Conservation (phyloP, 2,329 filamentous ascomycete genomes). For the Parastagonospora nodorum region DNA sequence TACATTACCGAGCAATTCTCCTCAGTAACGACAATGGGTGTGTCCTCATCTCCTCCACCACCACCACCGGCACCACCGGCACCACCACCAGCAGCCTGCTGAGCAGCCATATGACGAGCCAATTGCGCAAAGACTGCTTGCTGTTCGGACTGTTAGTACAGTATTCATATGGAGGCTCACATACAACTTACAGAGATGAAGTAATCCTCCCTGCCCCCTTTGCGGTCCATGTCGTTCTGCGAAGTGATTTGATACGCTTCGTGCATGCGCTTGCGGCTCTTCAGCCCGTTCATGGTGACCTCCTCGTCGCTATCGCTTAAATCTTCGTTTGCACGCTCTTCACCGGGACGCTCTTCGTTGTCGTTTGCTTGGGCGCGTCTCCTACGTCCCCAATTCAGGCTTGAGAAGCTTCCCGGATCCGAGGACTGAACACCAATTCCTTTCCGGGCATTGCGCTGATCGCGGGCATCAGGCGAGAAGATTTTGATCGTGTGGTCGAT, state of each 20-base stretch:
- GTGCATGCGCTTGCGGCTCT: slow-evolving; percentile 63
- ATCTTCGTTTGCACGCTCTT: slow-evolving; percentile 9
- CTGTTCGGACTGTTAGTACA: slow-evolving; percentile 1
- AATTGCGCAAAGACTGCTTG: slow-evolving; percentile 45
- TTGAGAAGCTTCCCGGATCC: slow-evolving; percentile 50
- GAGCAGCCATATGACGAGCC: slow-evolving; percentile 38
- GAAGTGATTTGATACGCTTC: slow-evolving; percentile 65
- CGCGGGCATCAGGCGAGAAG: slow-evolving; percentile 65
- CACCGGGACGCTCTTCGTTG: slow-evolving; percentile 9
- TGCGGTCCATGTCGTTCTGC: slow-evolving; percentile 65
- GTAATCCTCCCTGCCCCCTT: slow-evolving; percentile 62
- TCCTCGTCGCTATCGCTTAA: slow-evolving; percentile 44
- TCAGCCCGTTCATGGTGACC: slow-evolving; percentile 53
- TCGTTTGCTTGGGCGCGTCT: slow-evolving; percentile 10
- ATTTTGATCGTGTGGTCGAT: slow-evolving; percentile 73
- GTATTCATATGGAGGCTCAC: neutral
- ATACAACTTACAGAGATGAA: slow-evolving; percentile 58
- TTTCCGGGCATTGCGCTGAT: slow-evolving; percentile 61
- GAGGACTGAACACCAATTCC: slow-evolving; percentile 63
- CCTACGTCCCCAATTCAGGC: slow-evolving; percentile 36
- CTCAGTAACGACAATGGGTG: slow-evolving; percentile 35
- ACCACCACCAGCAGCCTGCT: slow-evolving; percentile 17
- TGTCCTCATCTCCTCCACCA: slow-evolving; percentile 26
- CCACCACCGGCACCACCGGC: too few species aligned
- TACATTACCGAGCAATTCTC: slow-evolving; percentile 40